Evolutionary conservation across 805 yeast genomes (phyloP).

Genomic region (Metschnikowia continentalis): DNA sequence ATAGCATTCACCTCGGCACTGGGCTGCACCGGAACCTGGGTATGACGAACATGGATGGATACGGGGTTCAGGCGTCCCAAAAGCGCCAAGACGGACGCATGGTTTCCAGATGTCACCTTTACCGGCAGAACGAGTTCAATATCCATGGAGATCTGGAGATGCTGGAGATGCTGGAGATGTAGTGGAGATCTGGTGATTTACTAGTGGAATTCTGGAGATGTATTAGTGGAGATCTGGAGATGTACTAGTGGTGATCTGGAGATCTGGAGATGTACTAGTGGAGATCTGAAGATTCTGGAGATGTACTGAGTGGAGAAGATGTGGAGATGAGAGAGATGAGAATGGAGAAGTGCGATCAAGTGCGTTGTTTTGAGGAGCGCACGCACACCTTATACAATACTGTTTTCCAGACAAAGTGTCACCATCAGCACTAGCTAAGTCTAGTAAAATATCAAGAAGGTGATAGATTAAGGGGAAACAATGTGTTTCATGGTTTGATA

Average conservation of each 20-base stretch:
- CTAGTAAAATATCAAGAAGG: too few species aligned
- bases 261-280: neutral
- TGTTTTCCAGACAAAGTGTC: too few species aligned
- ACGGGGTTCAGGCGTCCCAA: conserved; percentile 1
- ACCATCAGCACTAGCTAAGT: too few species aligned
- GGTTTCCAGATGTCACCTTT: conserved; percentile 7
- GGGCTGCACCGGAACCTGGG: conserved; percentile 10
- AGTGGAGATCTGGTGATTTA: too few species aligned
- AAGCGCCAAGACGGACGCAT: conserved; percentile 7
- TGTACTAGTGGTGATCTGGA: too few species aligned
- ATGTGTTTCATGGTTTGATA: too few species aligned
- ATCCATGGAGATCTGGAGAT: neutral
- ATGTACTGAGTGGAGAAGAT: too few species aligned
- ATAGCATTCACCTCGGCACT: conserved; percentile 9
- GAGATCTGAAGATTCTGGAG: neutral
- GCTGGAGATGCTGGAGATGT: too few species aligned
- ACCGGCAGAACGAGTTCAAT: conserved; percentile 11
- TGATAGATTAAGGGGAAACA: too few species aligned
- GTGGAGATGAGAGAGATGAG: neutral
- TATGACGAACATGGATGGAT: conserved; percentile 2
- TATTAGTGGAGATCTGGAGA: too few species aligned
- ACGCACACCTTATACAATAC: neutral
- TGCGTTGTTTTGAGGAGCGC: neutral
- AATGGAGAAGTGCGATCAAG: neutral
- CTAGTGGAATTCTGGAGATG: too few species aligned